phyloP scores from a whole-genome alignment of 2,329 filamentous ascomycete species.

The Penicillium sp. region DNA sequence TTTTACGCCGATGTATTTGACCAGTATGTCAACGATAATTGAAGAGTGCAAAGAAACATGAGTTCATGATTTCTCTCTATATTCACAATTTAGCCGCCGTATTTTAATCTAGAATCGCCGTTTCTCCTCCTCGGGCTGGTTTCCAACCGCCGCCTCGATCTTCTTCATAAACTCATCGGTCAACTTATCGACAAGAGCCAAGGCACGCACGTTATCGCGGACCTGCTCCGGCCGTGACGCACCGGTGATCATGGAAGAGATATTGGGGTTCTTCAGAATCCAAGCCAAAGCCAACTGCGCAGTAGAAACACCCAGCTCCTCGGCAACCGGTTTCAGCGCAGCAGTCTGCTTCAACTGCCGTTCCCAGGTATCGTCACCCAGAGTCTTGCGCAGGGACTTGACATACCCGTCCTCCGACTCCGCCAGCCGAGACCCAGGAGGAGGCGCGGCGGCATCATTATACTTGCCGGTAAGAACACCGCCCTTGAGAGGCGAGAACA shows the following conservation, averaged over 20 bases:
- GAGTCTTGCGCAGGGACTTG: constrained; percentile 41
- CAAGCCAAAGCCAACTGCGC: constrained; percentile 57
- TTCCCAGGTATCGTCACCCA: constrained; percentile 43
- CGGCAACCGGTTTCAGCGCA: constrained; percentile 60
- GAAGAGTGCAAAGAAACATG: background rate
- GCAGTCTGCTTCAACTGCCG: constrained; percentile 23
- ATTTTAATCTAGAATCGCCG: constrained; percentile 14
- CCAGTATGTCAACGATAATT: constrained; percentile 34
- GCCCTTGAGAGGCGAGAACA: constrained; percentile 60
- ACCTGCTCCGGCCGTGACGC: constrained; percentile 45
- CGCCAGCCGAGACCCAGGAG: constrained; percentile 57
- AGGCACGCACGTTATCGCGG: constrained; percentile 41
- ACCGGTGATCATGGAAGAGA: constrained; percentile 54
- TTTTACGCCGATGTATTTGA: constrained; percentile 53
- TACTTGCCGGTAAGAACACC: constrained; percentile 68
- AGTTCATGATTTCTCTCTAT: constrained; percentile 16
- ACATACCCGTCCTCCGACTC: constrained; percentile 58
- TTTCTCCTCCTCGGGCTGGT: constrained; percentile 18
- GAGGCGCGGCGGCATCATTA: constrained; percentile 52
- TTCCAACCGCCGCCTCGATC: constrained; percentile 40
- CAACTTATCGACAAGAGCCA: constrained; percentile 46
- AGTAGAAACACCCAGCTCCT: constrained; percentile 60
- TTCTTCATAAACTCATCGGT: constrained; percentile 46
- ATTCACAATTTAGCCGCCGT: background rate
- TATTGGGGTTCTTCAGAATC: constrained; percentile 56